These are phyloP conservation scores for Fagopyrum esculentum DNA, from an alignment of 148 eudicot species.

Conservation along the genomic window DNA sequence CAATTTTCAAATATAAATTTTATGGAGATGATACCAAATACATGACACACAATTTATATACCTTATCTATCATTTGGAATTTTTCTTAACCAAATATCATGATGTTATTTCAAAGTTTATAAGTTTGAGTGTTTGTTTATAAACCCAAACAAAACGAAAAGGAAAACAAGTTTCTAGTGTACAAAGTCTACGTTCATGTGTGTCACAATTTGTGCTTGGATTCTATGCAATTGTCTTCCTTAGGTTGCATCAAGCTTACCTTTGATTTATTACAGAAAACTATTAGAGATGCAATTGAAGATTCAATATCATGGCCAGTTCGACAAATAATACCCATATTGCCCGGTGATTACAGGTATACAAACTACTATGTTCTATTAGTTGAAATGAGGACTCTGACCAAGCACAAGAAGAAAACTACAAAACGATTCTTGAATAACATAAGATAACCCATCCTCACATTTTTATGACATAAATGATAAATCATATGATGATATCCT, in stretches of 20 bases:
- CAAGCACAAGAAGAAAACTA: neutral
- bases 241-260: neutral
- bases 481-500: no score
- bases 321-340: constrained; percentile 66
- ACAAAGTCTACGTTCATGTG: neutral
- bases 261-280: constrained; percentile 38
- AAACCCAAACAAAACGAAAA: neutral
- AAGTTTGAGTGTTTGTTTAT: neutral
- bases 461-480: no score
- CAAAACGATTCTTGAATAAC: neutral
- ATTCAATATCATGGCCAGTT: constrained; percentile 90
- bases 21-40: neutral
- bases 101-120: neutral
- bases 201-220: neutral
- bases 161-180: neutral
- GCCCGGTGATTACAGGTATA: constrained; percentile 86
- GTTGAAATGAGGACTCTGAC: neutral
- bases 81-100: neutral
- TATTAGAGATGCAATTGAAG: constrained; percentile 85
- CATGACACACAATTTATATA: neutral
- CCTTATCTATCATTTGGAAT: neutral
- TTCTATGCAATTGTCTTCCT: neutral
- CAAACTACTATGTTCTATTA: neutral
- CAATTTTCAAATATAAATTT: no score
- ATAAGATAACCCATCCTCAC: neutral